Conservation (phyloP, 441 rosid species). For the Populus tomentosa region DNA sequence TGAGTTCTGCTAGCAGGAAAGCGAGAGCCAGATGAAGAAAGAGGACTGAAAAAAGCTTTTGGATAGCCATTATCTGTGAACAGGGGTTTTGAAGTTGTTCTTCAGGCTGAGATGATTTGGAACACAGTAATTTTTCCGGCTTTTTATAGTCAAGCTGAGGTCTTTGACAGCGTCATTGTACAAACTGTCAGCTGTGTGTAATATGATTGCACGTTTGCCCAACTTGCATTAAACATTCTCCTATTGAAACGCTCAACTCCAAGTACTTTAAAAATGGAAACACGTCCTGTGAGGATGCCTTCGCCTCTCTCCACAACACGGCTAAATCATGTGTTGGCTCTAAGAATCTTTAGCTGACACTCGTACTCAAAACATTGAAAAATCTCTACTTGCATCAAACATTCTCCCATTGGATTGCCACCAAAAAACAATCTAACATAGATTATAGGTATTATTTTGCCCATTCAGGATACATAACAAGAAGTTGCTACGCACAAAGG, state of each 20-base stretch:
- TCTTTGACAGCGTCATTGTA: not conserved
- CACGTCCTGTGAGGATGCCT: not conserved
- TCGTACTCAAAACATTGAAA: not conserved
- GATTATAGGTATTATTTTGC: not conserved
- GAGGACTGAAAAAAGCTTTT: slow-evolving; percentile 24
- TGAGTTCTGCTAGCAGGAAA: slow-evolving; percentile 10
- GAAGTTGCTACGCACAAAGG: not conserved
- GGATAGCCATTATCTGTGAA: slow-evolving; percentile 25
- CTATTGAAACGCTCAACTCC: not conserved
- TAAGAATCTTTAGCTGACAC: not conserved
- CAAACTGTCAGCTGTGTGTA: not conserved
- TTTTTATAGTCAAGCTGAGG: not conserved
- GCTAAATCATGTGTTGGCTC: not conserved
- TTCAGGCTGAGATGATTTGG: not conserved
- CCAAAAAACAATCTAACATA: not conserved
- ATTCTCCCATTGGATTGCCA: not conserved
- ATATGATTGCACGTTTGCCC: not conserved
- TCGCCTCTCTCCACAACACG: not conserved
- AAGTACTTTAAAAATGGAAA: not conserved
- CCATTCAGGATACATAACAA: not conserved
- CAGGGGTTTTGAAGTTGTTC: not conserved
- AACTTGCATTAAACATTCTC: not conserved
- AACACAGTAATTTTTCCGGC: not conserved
- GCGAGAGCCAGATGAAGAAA: slow-evolving; percentile 24
- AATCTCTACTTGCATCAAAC: not conserved